Evolutionary conservation across 1,284 basidiomycete genomes (phyloP), one percentile per base, ranked within the genome.

Genomic region (Earliella scabrosa): DNA sequence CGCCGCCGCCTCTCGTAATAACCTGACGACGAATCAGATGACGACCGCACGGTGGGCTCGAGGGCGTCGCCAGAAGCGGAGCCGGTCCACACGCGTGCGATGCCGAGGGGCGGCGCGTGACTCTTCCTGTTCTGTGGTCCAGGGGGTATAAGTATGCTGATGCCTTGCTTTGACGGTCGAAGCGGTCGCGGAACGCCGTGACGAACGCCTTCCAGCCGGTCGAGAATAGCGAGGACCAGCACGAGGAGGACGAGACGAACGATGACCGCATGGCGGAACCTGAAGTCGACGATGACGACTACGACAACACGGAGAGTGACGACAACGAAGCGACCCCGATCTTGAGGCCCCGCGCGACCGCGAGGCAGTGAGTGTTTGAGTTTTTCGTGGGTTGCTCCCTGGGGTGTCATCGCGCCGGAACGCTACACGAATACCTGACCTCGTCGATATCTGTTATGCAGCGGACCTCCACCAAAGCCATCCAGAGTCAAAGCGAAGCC

Each of bases 1-100:
- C 67, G 72, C 41, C 67, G 71, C 23, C 69, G 73, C 23, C 47
- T 73, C 9, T 85, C 85, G 1, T 73, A 72, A 10, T 76, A n/a
- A n/a, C n/a, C 78, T 6, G 77, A 77, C 45, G 76, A 77, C 20
- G 77, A 78, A 34, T 75, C 73, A 5, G 80, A 78, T 14, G 75
- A 77, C 5, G 72, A 75, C 1, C 59, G 59, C 29, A 63, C 59
- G 8, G 56, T 66, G 36, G 55, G 57, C 50, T 41, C 64, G 26
- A 32, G 55, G 8, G 64, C 67, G 20, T 67, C 68, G 2, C 58
- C 68, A 9, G 54, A 63, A 7, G 54, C 54, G 13, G 50, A 47
- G 3, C 59, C 66, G 1, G 62, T 56, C 14, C 71, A 73, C 9
- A 71, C 69, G 18, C 64, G 73, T 7, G 65, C 68, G 10, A 65